These are phyloP conservation scores for Suhomyces prunicola DNA, from an alignment of 805 yeast species.

Conservation along the genomic window DNA sequence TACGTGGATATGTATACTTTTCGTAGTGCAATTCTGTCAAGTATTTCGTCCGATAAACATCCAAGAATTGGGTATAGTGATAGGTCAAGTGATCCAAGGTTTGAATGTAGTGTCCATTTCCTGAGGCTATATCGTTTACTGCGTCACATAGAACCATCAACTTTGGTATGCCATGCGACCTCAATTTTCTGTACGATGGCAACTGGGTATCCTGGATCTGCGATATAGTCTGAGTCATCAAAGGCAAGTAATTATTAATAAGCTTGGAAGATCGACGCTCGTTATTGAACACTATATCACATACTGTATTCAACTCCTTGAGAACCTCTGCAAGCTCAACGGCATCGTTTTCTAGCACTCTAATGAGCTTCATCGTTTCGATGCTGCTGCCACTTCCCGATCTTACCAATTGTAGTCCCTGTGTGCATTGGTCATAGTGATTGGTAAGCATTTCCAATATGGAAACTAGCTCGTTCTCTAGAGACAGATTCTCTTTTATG, in stretches of 20 bases:
- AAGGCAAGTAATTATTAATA: conserved; percentile 11
- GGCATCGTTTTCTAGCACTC: conserved; percentile 51
- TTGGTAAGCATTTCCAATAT: conserved; percentile 68
- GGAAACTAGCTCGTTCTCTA: conserved; percentile 69
- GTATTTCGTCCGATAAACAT: conserved; percentile 33
- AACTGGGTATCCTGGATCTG: conserved; percentile 15
- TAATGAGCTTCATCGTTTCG: conserved; percentile 26
- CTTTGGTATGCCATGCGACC: conserved; percentile 23
- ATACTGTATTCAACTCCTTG: conserved; percentile 39
- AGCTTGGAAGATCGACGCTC: conserved; percentile 28
- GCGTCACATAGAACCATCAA: conserved; percentile 19
- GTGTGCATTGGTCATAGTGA: conserved; percentile 76
- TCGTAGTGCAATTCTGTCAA: conserved; percentile 39
- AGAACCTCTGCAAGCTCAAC: conserved; percentile 57
- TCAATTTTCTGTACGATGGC: conserved; percentile 19
- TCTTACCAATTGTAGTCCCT: conserved; percentile 41
- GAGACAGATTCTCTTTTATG: conserved; percentile 40
- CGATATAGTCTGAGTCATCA: conserved; percentile 13
- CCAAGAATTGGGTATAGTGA: conserved; percentile 35
- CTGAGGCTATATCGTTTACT: not conserved
- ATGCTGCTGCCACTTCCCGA: conserved; percentile 17
- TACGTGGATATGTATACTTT: conserved; percentile 36
- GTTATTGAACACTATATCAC: conserved; percentile 35
- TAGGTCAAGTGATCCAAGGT: conserved; percentile 27
- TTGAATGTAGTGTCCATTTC: conserved; percentile 18